These are phyloP conservation scores for Mycena maculata DNA, from an alignment of 768 basidiomycete genomes.

Conservation along the genomic window DNA sequence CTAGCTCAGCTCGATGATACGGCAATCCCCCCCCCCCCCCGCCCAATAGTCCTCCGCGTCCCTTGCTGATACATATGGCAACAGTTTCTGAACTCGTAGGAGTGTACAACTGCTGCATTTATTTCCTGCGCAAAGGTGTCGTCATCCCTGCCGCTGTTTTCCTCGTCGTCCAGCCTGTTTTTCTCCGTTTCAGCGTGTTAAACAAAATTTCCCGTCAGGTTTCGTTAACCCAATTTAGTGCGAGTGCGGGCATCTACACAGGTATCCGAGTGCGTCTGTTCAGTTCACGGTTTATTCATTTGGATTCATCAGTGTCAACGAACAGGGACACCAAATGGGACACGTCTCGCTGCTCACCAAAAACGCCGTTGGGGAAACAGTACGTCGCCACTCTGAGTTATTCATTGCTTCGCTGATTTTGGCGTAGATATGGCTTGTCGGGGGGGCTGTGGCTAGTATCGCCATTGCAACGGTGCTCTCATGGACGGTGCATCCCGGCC, in stretches of 20 bases:
- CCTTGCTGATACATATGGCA: too few relatives aligned
- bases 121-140: constrained; percentile 16
- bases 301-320: not conserved
- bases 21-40: constrained; percentile 29
- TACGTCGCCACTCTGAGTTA: not conserved
- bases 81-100: too few relatives aligned
- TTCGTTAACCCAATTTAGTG: constrained; percentile 20
- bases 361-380: constrained; percentile 15
- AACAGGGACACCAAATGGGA: constrained; percentile 12
- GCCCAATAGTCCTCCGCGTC: constrained; percentile 28
- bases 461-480: constrained; percentile 18
- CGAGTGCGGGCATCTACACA: constrained; percentile 10
- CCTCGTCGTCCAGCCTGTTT: constrained; percentile 3
- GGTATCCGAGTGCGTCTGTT: constrained; percentile 9
- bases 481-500: constrained; percentile 7
- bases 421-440: constrained; percentile 21
- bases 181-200: not conserved
- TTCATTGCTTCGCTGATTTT: not conserved
- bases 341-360: constrained; percentile 8
- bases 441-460: constrained; percentile 18
- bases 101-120: constrained; percentile 35
- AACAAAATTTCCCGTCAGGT: constrained; percentile 1
- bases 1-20: constrained; percentile 12
- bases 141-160: constrained; percentile 19
- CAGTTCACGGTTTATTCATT: not conserved